Evolutionary conservation across 306 rosid genomes (phyloP), one percentile per base, ranked within the genome.

Genomic region (Morella rubra): DNA sequence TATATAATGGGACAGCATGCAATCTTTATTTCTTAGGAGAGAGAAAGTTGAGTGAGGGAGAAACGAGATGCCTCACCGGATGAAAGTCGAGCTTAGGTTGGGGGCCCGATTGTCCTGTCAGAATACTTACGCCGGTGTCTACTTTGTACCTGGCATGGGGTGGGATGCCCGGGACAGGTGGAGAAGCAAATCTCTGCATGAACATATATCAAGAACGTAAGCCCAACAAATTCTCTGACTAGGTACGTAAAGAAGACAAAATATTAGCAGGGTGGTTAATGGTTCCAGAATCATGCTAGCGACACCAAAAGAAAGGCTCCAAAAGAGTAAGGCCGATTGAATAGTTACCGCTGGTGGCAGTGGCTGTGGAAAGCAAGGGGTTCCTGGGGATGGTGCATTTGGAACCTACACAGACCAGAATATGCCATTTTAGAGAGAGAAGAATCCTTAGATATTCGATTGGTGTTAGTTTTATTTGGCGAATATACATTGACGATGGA

Each of bases 121-220:
- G 64, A 68, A 75, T 55, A 80, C 68, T 81, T 44, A 69, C 68
- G 81, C 61, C 77, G 54, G 81, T 77, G 72, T 91, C 93, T 64
- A 76, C 86, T 87, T 87, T 90, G 84, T 84, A 87, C 88, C 87
- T 84, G 60, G 77, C 81, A 71, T 88, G 93, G 4, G 87, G 84
- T 67, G 91, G 90, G 37, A 86, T 84, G 72, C 90, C 93, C 13
- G 96, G 81, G 72, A 89, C 82, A 8, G 82, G 81, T 13, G 89
- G 82, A 70, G 81, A 62, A 16, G 82, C 85, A 82, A 85, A 87
- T 81, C 88, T 84, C 98, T 91, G 88, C 84, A 76, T 41, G 11
- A 19, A 45, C 19, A 66, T n/a, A 59, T 37, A 32, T 54, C 42
- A 2, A 27, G 64, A 60, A 16, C 60, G 75, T 75, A 20, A 79